Conservation (phyloP, 208 protist genomes). For the Histomonas meleagridis region DNA sequence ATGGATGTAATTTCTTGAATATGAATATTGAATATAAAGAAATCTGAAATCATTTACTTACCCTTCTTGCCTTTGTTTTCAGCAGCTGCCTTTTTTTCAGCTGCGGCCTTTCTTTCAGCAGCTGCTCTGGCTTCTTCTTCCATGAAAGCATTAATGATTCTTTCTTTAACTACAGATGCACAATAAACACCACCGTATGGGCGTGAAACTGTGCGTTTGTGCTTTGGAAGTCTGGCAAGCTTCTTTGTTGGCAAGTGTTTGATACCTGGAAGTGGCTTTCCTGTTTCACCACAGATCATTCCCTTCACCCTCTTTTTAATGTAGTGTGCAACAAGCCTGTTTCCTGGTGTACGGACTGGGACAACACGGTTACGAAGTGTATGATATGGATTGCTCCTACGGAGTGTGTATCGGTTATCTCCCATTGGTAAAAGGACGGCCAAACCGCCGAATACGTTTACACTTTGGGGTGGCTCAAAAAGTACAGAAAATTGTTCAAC, state of each 20-base stretch:
- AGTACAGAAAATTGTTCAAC: no score
- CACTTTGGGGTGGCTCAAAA: no score
- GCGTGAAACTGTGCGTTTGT: slow-evolving; percentile 17
- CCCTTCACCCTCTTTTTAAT: neutral
- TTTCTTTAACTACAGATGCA: neutral
- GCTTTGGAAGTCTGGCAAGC: neutral
- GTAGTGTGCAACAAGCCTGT: slow-evolving; percentile 23
- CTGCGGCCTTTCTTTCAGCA: neutral
- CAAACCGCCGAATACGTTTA: neutral
- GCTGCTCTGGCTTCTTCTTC: slow-evolving; percentile 10
- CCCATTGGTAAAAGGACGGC: neutral
- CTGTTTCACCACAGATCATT: neutral
- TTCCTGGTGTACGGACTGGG: slow-evolving; percentile 31
- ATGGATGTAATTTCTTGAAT: no score
- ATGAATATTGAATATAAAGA: no score
- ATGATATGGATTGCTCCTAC: neutral
- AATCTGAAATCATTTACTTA: no score
- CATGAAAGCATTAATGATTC: slow-evolving; percentile 31
- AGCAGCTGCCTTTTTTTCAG: neutral
- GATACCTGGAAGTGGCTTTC: neutral
- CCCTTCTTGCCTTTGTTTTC: neutral
- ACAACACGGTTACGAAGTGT: slow-evolving; percentile 22
- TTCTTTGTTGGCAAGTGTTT: neutral
- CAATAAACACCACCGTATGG: slow-evolving; percentile 28
- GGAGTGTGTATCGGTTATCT: slow-evolving; percentile 19